These are phyloP conservation scores for Avicennia marina DNA, from an alignment of 257 asterid species.

Conservation along the genomic window DNA sequence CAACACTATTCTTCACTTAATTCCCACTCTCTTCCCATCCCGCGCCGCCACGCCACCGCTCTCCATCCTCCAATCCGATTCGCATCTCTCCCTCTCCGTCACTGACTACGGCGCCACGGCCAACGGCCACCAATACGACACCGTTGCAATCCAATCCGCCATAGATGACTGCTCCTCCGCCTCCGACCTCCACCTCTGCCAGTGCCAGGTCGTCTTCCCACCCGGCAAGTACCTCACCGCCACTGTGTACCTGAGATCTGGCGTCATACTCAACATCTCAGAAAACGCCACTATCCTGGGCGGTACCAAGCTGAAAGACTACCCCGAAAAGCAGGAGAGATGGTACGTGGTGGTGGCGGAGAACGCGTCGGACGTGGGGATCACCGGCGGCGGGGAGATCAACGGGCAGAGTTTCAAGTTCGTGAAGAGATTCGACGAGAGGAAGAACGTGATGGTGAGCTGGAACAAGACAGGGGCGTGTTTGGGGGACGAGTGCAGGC, in stretches of 20 bases:
- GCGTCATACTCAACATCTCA: constrained; percentile 48
- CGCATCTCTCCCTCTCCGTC: constrained; percentile 54
- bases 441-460: constrained; percentile 97
- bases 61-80: constrained; percentile 37
- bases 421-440: constrained; percentile 60
- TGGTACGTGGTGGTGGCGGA: constrained; percentile 94
- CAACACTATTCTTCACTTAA: constrained; percentile 13
- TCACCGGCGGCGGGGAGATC: constrained; percentile 93
- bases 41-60: constrained; percentile 37
- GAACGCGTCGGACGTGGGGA: constrained; percentile 64
- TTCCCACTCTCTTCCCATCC: constrained; percentile 34
- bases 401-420: constrained; percentile 88
- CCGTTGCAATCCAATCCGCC: constrained; percentile 62
- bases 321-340: constrained; percentile 48
- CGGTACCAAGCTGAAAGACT: constrained; percentile 62
- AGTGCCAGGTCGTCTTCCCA: constrained; percentile 72
- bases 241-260: constrained; percentile 63
- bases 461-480: constrained; percentile 84
- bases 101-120: constrained; percentile 68
- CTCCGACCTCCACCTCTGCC: constrained; percentile 19
- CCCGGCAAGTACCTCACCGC: constrained; percentile 77
- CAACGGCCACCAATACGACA: constrained; percentile 65
- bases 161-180: constrained; percentile 62
- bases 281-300: constrained; percentile 60
- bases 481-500: constrained; percentile 88